Percentiles rank a stretch among this genome's conserved stretches.
Conservation (phyloP, 768 basidiomycete genomes). For the Dendrothele bispora region DNA sequence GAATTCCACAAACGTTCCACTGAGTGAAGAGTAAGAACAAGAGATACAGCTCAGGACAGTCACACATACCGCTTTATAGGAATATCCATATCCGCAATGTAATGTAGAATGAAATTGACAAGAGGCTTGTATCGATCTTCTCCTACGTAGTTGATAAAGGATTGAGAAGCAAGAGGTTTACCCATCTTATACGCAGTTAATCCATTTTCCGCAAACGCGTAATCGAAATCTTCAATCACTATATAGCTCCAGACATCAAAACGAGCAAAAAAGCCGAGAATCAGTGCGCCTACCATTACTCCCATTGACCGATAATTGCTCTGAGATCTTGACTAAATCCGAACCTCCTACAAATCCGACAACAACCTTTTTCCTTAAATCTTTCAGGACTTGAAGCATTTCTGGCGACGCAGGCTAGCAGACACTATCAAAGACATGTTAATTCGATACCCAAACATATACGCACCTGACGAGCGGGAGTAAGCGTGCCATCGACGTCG, state of each 20-base stretch:
- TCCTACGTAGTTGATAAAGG: constrained; percentile 87
- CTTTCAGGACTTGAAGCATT: constrained; percentile 66
- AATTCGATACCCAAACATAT: too few relatives aligned
- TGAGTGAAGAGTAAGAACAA: constrained; percentile 14
- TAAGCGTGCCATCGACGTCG: constrained; percentile 81
- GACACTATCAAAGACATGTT: too few relatives aligned
- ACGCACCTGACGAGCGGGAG: constrained; percentile 68
- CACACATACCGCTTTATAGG: constrained; percentile 82
- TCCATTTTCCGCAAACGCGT: constrained; percentile 92
- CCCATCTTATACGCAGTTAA: constrained; percentile 86
- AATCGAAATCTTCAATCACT: constrained; percentile 88
- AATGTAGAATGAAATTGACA: constrained; percentile 91
- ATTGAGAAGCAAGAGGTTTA: constrained; percentile 68
- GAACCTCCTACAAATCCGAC: constrained; percentile 96
- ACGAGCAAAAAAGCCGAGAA: not conserved
- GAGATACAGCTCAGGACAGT: not conserved
- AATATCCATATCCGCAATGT: constrained; percentile 89
- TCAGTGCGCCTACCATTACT: constrained; percentile 54
- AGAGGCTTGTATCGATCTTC: constrained; percentile 92
- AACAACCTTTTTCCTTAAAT: constrained; percentile 68
- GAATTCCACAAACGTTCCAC: constrained; percentile 97
- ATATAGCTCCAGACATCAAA: constrained; percentile 47
- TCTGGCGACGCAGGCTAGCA: constrained; percentile 62
- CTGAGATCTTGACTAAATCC: constrained; percentile 83
- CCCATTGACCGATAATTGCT: constrained; percentile 70